Percentiles rank a stretch among this genome's conserved stretches.
Evolutionary conservation across 306 rosid species (phyloP).

Genomic region (Hippophae gyantsensis): DNA sequence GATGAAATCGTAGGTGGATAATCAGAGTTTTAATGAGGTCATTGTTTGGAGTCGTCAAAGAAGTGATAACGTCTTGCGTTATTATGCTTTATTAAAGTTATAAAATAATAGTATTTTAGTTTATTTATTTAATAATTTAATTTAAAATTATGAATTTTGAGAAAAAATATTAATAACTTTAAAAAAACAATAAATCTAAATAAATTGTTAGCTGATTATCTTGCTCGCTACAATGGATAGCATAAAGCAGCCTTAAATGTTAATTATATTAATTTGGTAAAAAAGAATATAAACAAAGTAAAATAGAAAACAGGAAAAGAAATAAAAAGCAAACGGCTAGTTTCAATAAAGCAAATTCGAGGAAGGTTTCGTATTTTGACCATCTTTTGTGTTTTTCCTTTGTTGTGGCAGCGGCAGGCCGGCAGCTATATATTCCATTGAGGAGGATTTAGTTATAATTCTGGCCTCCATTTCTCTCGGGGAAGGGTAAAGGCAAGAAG

Average conservation of each 20-base stretch:
- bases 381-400: constrained; percentile 49
- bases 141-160: no score
- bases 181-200: no score
- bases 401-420: constrained; percentile 38
- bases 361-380: constrained; percentile 71
- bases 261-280: neutral
- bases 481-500: constrained; percentile 69
- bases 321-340: constrained; percentile 45
- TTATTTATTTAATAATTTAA: no score
- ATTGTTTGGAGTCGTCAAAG: accelerated
- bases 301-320: constrained; percentile 24
- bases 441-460: constrained; percentile 2
- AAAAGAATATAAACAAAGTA: neutral
- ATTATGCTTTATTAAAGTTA: no score
- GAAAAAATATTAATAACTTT: no score
- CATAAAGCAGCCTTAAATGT: no score
- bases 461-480: constrained; percentile 96
- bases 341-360: constrained; percentile 28
- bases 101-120: no score
- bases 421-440: neutral
- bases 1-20: no score
- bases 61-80: no score
- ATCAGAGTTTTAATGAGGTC: no score
- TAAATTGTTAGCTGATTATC: no score
- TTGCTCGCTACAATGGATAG: no score